These are phyloP conservation scores for Venturia carpophila DNA, from an alignment of 2,329 filamentous ascomycete species.

Conservation along the genomic window DNA sequence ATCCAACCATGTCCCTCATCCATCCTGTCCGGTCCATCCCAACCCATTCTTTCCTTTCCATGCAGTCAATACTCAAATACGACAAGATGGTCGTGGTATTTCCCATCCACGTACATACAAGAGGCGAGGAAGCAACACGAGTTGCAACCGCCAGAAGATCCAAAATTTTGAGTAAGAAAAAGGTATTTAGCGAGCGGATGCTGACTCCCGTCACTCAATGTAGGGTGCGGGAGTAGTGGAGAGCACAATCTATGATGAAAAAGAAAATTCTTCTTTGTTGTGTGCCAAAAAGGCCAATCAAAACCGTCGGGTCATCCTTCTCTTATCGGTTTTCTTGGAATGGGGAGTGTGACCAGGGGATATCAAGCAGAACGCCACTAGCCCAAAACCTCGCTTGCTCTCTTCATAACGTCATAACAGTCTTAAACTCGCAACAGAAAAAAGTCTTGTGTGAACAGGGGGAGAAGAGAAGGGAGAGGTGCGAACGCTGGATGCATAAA, in stretches of 20 bases:
- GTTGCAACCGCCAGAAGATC: too few species aligned
- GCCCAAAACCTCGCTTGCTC: background rate
- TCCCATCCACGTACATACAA: too few species aligned
- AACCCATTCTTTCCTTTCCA: background rate
- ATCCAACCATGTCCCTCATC: background rate
- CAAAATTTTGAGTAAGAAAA: background rate
- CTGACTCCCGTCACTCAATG: background rate
- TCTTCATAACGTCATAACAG: constrained; percentile 15
- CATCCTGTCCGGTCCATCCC: too few species aligned
- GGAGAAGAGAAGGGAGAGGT: background rate
- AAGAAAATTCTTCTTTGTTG: background rate
- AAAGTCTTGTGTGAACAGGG: background rate
- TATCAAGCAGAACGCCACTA: constrained; percentile 3
- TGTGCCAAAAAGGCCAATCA: constrained; percentile 1
- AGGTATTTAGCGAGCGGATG: background rate
- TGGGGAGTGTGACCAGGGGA: constrained; percentile 7
- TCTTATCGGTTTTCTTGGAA: background rate
- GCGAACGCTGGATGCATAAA: background rate
- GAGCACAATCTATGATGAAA: constrained; percentile 1
- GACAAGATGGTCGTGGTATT: too few species aligned
- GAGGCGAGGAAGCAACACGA: too few species aligned
- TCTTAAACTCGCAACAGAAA: constrained; percentile 1
- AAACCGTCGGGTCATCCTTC: background rate
- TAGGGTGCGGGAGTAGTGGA: background rate
- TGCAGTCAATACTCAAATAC: background rate